Evolutionary conservation across 257 asterid species (phyloP).

Genomic region (Solanum neorickii): DNA sequence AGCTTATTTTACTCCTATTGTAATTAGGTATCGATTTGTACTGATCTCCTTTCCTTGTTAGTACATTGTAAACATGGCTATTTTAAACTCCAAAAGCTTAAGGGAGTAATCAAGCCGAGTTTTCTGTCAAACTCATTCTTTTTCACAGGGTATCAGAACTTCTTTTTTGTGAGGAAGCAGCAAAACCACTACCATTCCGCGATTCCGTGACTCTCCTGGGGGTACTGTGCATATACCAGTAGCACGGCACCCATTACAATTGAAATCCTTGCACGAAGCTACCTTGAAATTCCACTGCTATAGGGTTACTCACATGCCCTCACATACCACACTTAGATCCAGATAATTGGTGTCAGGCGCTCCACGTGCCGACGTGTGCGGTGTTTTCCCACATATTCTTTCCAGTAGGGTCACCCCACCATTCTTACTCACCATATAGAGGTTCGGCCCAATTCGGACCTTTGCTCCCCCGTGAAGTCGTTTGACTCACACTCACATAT

Average conservation of each 20-base stretch:
- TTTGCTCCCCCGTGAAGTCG: not conserved
- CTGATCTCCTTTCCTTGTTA: not conserved
- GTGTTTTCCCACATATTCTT: not conserved
- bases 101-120: not conserved
- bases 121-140: not conserved
- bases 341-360: not conserved
- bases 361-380: not conserved
- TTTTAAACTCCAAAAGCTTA: not conserved
- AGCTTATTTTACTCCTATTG: not conserved
- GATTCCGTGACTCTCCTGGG: not conserved
- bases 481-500: not conserved
- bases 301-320: not conserved
- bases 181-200: not conserved
- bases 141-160: not conserved
- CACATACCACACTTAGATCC: not conserved
- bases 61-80: not conserved
- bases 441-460: not conserved
- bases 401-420: not conserved
- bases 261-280: not conserved
- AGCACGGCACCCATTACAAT: not conserved
- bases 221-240: not conserved
- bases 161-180: not conserved
- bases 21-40: not conserved
- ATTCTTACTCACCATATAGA: not conserved
- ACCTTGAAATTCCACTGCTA: not conserved